These are phyloP conservation scores for Globisporangium heterothallicum DNA, from an alignment of 352 stramenopile genomes.

Conservation along the genomic window DNA sequence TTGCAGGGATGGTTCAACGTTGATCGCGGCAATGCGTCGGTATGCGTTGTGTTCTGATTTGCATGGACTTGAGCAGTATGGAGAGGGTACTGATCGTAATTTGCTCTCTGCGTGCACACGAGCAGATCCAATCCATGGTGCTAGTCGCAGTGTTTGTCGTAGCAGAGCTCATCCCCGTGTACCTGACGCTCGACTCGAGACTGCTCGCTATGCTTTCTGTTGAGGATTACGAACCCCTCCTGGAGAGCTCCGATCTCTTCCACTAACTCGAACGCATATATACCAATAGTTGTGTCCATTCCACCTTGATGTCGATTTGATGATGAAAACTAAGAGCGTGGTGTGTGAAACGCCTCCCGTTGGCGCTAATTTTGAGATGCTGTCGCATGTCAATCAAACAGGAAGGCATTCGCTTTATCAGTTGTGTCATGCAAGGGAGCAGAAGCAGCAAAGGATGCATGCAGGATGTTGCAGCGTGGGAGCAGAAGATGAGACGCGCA, in stretches of 20 bases:
- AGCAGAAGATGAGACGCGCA: not conserved
- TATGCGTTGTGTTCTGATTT: constrained; percentile 18
- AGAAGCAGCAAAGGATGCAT: not conserved
- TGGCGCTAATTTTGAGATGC: not conserved
- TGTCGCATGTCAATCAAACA: not conserved
- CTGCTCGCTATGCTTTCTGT: constrained; percentile 76
- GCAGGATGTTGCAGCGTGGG: not conserved
- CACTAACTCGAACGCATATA: constrained; percentile 19
- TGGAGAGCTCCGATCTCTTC: constrained; percentile 59
- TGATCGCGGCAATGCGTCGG: constrained; percentile 54
- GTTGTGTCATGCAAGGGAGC: not conserved
- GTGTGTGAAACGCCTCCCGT: not conserved
- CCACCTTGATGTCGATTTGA: not conserved
- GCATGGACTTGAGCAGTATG: too few relatives aligned
- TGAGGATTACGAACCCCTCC: constrained; percentile 70
- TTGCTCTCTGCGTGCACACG: not conserved
- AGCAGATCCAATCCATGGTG: constrained; percentile 75
- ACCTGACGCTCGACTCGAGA: constrained; percentile 67
- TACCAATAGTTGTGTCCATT: constrained; percentile 4
- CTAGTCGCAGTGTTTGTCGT: constrained; percentile 76
- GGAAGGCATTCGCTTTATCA: not conserved
- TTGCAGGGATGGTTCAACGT: constrained; percentile 82
- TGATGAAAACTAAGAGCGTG: not conserved
- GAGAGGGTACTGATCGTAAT: too few relatives aligned
- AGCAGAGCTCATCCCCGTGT: constrained; percentile 74